Percentiles rank a stretch among this genome's conserved stretches.
Conservation (phyloP, 2,329 filamentous ascomycete species). For the Hansfordia pulvinata region DNA sequence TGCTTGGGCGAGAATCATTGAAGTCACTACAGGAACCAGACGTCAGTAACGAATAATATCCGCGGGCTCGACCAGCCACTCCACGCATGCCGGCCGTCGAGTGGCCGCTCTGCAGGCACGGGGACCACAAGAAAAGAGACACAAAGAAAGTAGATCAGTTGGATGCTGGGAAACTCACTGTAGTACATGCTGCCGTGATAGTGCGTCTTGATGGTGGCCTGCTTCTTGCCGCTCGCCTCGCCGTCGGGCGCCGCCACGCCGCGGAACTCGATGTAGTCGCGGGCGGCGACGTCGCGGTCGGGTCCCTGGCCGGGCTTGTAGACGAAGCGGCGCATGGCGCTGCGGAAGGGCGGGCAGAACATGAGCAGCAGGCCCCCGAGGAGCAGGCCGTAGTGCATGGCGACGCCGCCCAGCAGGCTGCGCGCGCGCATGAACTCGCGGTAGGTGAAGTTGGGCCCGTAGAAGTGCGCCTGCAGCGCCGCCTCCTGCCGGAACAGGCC, state of each 20-base stretch:
- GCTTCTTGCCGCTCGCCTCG: conserved; percentile 21
- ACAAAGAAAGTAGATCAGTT: neutral
- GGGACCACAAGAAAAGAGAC: neutral
- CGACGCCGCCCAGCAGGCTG: conserved; percentile 33
- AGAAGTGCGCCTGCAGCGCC: conserved; percentile 29
- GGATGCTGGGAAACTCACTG: conserved; percentile 29
- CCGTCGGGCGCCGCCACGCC: conserved; percentile 49
- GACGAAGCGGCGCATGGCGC: conserved; percentile 26
- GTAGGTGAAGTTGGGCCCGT: conserved; percentile 49
- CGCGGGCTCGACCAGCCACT: too few species aligned
- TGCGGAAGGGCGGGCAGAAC: conserved; percentile 28
- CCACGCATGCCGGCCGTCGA: too few species aligned
- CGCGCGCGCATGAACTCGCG: conserved; percentile 36
- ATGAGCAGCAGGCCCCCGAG: conserved; percentile 29
- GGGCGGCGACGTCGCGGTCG: conserved; percentile 34
- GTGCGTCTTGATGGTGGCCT: conserved; percentile 39
- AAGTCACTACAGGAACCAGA: conserved; percentile 53
- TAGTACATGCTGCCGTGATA: conserved; percentile 51
- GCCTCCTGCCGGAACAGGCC: conserved; percentile 37
- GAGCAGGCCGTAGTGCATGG: conserved; percentile 32
- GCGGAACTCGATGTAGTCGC: conserved; percentile 49
- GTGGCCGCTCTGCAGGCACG: too few species aligned
- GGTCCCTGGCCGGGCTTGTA: conserved; percentile 42
- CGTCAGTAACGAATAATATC: too few species aligned
- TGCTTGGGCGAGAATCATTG: conserved; percentile 46